Percentiles rank a stretch among this genome's conserved stretches.
Conservation (phyloP, 345 rosid genomes). For the Ailanthus altissimus region DNA sequence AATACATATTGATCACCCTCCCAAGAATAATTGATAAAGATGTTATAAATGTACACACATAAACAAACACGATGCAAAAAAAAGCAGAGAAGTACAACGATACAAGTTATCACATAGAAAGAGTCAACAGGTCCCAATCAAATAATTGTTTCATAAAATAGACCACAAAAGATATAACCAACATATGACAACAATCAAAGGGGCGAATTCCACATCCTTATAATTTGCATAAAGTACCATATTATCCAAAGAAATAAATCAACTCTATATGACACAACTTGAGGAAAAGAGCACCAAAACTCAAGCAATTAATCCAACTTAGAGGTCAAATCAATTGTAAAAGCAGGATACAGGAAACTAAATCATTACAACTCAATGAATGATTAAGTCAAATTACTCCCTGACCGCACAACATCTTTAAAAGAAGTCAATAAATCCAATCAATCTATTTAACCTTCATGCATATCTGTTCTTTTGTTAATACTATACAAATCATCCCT, state of each 20-base stretch:
- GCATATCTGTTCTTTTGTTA: neutral
- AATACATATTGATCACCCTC: conserved; percentile 25
- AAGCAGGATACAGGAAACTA: neutral
- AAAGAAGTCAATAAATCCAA: too few species aligned
- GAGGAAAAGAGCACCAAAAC: neutral
- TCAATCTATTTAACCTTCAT: neutral
- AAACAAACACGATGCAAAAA: neutral
- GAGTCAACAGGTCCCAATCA: neutral
- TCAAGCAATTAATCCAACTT: neutral
- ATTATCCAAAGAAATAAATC: neutral
- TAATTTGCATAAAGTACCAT: neutral
- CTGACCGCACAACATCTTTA: neutral
- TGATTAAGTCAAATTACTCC: neutral
- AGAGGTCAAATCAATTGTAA: neutral
- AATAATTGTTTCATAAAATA: neutral
- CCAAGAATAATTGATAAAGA: conserved; percentile 12
- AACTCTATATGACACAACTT: neutral
- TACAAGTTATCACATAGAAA: neutral
- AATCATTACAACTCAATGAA: neutral
- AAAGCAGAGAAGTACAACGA: neutral
- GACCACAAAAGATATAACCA: neutral
- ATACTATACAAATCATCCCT: neutral
- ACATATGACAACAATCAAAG: neutral
- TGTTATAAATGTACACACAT: neutral
- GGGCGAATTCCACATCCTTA: neutral